Percentiles rank a stretch among this genome's conserved stretches.
Evolutionary conservation across 2,329 filamentous ascomycete species (phyloP).

Genomic region (Clonostachys byssicola): DNA sequence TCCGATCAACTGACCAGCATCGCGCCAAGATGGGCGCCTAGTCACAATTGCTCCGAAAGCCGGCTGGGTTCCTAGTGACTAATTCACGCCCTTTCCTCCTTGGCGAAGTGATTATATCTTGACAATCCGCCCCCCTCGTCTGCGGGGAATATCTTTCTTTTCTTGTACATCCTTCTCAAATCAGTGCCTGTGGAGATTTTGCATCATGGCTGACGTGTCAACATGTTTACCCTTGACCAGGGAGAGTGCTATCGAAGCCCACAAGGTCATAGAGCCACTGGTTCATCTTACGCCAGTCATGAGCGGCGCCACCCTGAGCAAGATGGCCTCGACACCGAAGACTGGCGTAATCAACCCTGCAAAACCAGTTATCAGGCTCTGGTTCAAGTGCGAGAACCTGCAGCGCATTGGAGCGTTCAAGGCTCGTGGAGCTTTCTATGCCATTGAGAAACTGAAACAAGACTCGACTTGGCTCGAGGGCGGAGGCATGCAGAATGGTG

Average conservation of each 20-base stretch:
- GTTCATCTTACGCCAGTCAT: constrained; percentile 74
- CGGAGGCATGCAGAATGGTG: constrained; percentile 52
- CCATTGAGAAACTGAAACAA: constrained; percentile 58
- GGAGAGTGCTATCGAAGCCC: constrained; percentile 60
- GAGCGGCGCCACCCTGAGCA: constrained; percentile 64
- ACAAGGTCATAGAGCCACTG: constrained; percentile 61
- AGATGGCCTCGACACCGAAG: constrained; percentile 61
- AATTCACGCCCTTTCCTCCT: too few relatives aligned
- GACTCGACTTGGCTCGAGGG: constrained; percentile 50
- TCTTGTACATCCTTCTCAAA: too few relatives aligned
- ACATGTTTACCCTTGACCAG: constrained; percentile 60
- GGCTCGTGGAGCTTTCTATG: constrained; percentile 76
- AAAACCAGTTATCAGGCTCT: constrained; percentile 59
- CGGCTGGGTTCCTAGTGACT: too few relatives aligned
- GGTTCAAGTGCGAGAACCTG: constrained; percentile 85
- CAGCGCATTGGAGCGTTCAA: constrained; percentile 85
- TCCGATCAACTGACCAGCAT: too few relatives aligned
- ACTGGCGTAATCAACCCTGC: constrained; percentile 46
- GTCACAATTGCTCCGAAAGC: too few relatives aligned
- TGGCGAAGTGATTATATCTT: too few relatives aligned
- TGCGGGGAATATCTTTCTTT: too few relatives aligned
- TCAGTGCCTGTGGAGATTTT: too few relatives aligned
- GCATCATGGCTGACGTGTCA: constrained; percentile 38
- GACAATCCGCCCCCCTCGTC: too few relatives aligned
- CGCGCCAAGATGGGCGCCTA: too few relatives aligned